These are phyloP conservation scores for Teratosphaeria zuluensis DNA, from an alignment of 2,329 filamentous ascomycete genomes.

Conservation along the genomic window DNA sequence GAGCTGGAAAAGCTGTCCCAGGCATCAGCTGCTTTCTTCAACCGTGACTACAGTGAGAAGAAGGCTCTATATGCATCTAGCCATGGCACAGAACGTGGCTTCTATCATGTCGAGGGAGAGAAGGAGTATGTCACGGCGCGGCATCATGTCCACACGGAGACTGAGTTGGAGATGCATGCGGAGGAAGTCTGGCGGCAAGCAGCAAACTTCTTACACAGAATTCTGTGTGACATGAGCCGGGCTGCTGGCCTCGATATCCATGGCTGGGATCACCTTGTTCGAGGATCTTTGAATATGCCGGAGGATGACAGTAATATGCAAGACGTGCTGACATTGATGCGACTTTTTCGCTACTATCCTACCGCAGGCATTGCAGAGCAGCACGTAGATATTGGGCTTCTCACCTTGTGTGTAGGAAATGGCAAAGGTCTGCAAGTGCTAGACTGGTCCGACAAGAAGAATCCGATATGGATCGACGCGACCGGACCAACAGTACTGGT, in stretches of 20 bases:
- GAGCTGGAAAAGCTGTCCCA: conserved; percentile 1
- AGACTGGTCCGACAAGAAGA: conserved; percentile 4
- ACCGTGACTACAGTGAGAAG: conserved; percentile 2
- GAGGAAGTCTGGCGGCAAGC: conserved; percentile 13
- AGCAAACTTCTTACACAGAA: conserved; percentile 13
- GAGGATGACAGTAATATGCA: background rate
- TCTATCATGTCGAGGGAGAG: conserved; percentile 16
- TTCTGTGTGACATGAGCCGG: conserved; percentile 18
- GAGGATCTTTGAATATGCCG: conserved; percentile 9
- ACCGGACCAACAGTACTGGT: conserved; percentile 13
- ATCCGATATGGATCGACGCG: conserved; percentile 11
- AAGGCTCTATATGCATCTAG: conserved; percentile 11
- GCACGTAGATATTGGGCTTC: conserved; percentile 21
- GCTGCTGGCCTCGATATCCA: conserved; percentile 10
- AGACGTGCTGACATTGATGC: conserved; percentile 7
- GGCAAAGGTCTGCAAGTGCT: conserved; percentile 17
- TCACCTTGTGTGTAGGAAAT: conserved; percentile 21
- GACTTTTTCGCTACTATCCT: conserved; percentile 22
- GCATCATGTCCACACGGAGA: conserved; percentile 4
- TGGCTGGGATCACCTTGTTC: conserved; percentile 17
- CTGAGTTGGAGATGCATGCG: conserved; percentile 3
- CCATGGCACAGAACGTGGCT: conserved; percentile 20
- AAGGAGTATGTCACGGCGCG: conserved; percentile 23
- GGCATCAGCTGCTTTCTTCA: conserved; percentile 4
- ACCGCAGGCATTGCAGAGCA: conserved; percentile 12